Conservation (phyloP, 139 green algal genomes). For the Eudorina sp. region DNA sequence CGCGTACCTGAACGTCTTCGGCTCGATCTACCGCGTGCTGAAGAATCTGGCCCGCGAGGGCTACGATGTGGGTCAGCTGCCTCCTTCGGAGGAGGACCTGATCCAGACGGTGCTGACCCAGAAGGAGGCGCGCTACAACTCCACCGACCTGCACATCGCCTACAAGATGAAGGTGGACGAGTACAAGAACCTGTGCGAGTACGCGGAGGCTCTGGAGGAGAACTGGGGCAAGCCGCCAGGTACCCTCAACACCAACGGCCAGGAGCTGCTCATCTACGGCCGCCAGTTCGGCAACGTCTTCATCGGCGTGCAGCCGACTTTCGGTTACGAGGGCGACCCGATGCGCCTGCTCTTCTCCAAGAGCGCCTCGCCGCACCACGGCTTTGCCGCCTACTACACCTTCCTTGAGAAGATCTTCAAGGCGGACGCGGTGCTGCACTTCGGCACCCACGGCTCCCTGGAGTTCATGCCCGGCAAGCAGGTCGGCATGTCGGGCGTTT, state of each 20-base stretch:
- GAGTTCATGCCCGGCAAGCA: conserved; percentile 99
- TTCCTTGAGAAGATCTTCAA: conserved; percentile 97
- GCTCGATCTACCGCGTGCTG: conserved; percentile 94
- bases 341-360: conserved; percentile 99
- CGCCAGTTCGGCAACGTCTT: conserved; percentile 99
- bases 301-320: conserved; percentile 99
- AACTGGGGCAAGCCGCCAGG: conserved; percentile 98
- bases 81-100: conserved; percentile 81
- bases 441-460: conserved; percentile 98
- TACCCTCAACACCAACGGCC: conserved; percentile 97
- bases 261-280: conserved; percentile 97
- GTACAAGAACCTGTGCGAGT: conserved; percentile 94
- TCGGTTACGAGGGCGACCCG: conserved; percentile 99
- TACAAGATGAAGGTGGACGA: conserved; percentile 95
- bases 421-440: conserved; percentile 98
- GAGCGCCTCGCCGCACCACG: conserved; percentile 96
- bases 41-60: conserved; percentile 91
- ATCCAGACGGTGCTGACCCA: conserved; percentile 93
- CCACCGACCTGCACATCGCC: conserved; percentile 95
- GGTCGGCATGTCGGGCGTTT: conserved; percentile 97
- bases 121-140: conserved; percentile 95
- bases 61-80: conserved; percentile 94
- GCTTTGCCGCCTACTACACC: conserved; percentile 99
- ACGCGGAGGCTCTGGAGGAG: conserved; percentile 95
- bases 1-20: conserved; percentile 99